Conservation (phyloP, 2,329 filamentous ascomycete species). For the Penicillium carneum region DNA sequence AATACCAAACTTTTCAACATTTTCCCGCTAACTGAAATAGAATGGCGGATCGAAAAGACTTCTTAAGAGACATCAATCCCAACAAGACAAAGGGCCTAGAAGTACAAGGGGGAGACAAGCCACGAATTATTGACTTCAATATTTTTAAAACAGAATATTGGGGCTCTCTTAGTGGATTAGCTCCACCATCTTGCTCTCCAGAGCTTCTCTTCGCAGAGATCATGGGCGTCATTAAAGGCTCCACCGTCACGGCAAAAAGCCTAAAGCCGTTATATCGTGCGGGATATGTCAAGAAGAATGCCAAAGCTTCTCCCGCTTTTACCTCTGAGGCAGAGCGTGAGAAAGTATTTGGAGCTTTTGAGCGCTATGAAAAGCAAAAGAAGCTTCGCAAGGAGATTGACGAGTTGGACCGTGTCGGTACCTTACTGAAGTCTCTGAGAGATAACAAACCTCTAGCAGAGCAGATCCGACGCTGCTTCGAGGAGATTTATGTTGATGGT, state of each 20-base stretch:
- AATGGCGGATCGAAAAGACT: conserved; percentile 27
- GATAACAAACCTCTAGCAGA: conserved; percentile 6
- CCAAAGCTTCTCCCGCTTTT: conserved; percentile 37
- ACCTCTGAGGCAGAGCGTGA: conserved; percentile 23
- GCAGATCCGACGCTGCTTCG: conserved; percentile 20
- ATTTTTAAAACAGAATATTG: conserved; percentile 42
- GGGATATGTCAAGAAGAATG: conserved; percentile 34
- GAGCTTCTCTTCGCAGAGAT: conserved; percentile 42
- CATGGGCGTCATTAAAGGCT: conserved; percentile 44
- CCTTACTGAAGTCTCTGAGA: conserved; percentile 30
- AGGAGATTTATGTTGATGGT: conserved; percentile 29
- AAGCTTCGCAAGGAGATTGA: conserved; percentile 27
- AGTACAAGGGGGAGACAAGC: not conserved
- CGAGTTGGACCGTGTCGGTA: conserved; percentile 33
- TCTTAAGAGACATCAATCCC: conserved; percentile 5
- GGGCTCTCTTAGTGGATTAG: conserved; percentile 26
- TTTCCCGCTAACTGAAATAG: conserved; percentile 16
- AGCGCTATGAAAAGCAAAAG: conserved; percentile 37
- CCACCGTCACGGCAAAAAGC: conserved; percentile 21
- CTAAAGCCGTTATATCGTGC: conserved; percentile 29
- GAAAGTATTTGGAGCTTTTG: conserved; percentile 37
- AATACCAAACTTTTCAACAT: no score
- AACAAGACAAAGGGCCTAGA: not conserved
- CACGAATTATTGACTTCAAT: conserved; percentile 35
- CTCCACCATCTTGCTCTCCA: conserved; percentile 27